phyloP scores from a whole-genome alignment of 257 asterid species.

The Misopates orontium region DNA sequence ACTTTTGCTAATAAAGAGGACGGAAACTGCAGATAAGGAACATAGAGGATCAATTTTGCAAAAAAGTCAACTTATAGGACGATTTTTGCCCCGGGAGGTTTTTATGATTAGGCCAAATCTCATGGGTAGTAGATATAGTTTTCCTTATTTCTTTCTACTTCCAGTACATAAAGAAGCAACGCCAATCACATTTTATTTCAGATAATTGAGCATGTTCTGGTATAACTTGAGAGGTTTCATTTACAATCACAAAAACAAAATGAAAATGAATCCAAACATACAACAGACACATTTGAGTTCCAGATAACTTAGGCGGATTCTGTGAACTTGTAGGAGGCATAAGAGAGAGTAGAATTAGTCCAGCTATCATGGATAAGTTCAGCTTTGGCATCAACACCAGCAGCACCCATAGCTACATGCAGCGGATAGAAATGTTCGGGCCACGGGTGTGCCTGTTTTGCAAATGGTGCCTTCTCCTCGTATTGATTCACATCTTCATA shows the following conservation, averaged over 20 bases:
- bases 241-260: neutral
- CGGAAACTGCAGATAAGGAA: too few species aligned
- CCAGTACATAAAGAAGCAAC: neutral
- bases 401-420: constrained; percentile 71
- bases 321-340: constrained; percentile 70
- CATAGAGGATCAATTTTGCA: too few species aligned
- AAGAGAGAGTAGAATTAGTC: constrained; percentile 54
- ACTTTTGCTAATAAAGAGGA: too few species aligned
- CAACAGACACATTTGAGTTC: neutral
- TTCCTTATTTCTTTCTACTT: too few species aligned
- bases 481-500: constrained; percentile 64
- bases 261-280: neutral
- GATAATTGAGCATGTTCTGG: neutral
- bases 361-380: constrained; percentile 71
- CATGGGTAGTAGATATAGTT: too few species aligned
- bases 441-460: constrained; percentile 67
- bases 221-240: too few species aligned
- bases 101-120: too few species aligned
- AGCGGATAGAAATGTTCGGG: constrained; percentile 74
- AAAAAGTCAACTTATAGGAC: too few species aligned
- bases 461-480: constrained; percentile 63
- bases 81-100: too few species aligned
- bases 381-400: constrained; percentile 58
- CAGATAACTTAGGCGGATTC: constrained; percentile 24
- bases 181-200: neutral